Conservation (phyloP, 202 grass and related monocot species). For the Tripidium arundinaceum region DNA sequence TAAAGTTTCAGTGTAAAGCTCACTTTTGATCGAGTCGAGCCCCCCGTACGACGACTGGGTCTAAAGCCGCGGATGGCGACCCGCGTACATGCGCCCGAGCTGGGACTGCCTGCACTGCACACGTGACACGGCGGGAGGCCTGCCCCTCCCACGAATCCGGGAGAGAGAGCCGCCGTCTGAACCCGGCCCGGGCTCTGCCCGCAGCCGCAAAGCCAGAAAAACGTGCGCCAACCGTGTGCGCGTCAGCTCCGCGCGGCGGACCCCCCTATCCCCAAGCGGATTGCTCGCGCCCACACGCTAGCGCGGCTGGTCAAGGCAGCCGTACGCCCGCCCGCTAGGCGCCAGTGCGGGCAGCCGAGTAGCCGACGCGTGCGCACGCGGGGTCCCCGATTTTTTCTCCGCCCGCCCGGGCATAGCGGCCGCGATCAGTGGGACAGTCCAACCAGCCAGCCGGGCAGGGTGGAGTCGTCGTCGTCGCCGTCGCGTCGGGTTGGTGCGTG, state of each 20-base stretch:
- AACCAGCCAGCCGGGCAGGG: background rate
- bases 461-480: background rate
- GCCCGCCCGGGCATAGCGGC: background rate
- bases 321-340: background rate
- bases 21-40: background rate
- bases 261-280: too few species aligned
- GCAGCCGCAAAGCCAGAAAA: background rate
- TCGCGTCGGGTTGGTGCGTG: background rate
- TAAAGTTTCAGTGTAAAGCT: background rate
- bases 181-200: background rate
- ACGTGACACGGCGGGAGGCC: background rate
- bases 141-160: conserved; percentile 12
- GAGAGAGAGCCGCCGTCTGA: background rate
- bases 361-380: background rate
- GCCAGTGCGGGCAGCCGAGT: background rate
- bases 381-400: background rate
- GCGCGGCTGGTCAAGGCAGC: background rate
- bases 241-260: background rate
- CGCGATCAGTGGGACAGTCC: conserved; percentile 13
- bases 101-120: background rate
- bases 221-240: conserved; percentile 28
- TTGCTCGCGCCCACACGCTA: too few species aligned
- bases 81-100: conserved; percentile 4
- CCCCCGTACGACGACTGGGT: conserved; percentile 16
- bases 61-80: conserved; percentile 26